Percentiles rank a stretch among this genome's conserved stretches.
phyloP scores from a whole-genome alignment of 2,329 filamentous ascomycete genomes.

The Didymella pinodella region DNA sequence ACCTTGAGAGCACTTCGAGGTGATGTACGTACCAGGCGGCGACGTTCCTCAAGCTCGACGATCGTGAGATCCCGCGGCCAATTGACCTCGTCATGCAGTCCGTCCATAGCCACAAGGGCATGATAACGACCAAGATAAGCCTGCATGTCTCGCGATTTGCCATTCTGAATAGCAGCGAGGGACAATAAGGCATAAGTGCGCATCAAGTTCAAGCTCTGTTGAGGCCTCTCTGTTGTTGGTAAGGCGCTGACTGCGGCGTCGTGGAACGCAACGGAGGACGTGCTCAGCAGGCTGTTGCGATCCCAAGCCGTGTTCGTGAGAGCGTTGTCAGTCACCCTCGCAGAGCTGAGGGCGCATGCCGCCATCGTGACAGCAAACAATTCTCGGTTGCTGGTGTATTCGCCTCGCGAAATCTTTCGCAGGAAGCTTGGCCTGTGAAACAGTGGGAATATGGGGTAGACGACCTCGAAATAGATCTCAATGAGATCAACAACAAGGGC shows the following conservation, averaged over 20 bases:
- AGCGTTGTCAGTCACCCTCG: slow-evolving; percentile 17
- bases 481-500: not conserved
- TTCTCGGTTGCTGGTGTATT: slow-evolving; percentile 4
- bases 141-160: slow-evolving; percentile 60
- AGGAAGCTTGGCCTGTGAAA: not conserved
- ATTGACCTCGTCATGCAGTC: slow-evolving; percentile 62
- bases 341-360: slow-evolving; percentile 19
- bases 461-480: not conserved
- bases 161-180: slow-evolving; percentile 61
- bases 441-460: slow-evolving; percentile 2
- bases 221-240: slow-evolving; percentile 11
- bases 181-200: slow-evolving; percentile 59
- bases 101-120: slow-evolving; percentile 58
- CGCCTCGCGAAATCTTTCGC: not conserved
- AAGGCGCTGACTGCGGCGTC: not conserved
- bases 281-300: not conserved
- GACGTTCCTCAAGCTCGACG: not conserved
- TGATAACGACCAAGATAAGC: slow-evolving; percentile 61
- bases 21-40: not conserved
- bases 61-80: slow-evolving; percentile 48
- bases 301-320: slow-evolving; percentile 6
- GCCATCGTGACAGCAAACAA: slow-evolving; percentile 20
- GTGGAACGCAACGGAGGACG: not conserved
- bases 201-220: slow-evolving; percentile 53
- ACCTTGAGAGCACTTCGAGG: not conserved